These are phyloP conservation scores for Zelonia costaricensis DNA, from an alignment of 208 protist species.

Conservation along the genomic window DNA sequence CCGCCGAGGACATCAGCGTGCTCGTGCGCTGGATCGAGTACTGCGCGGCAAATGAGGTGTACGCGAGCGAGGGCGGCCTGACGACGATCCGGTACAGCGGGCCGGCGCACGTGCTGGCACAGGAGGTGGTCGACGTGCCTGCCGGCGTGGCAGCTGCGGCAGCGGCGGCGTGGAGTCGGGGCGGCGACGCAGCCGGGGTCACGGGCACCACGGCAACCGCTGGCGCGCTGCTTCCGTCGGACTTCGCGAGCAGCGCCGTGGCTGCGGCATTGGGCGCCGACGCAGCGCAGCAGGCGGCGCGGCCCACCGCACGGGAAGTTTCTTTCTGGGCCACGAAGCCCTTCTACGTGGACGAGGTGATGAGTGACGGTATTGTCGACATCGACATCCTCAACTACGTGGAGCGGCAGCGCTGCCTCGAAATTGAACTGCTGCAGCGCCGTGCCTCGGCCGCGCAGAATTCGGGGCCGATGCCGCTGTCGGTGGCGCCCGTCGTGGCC, in stretches of 20 bases:
- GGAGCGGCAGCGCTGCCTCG: slow-evolving; percentile 49
- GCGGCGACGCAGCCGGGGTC: neutral
- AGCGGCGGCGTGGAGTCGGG: neutral
- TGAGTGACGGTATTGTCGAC: slow-evolving; percentile 33
- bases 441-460: slow-evolving; percentile 2
- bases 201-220: neutral
- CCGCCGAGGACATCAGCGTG: slow-evolving; percentile 25
- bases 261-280: neutral
- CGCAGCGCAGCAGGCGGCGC: neutral
- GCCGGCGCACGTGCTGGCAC: slow-evolving; percentile 3
- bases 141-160: neutral
- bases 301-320: neutral
- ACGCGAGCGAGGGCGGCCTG: slow-evolving; percentile 36
- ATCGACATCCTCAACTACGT: slow-evolving; percentile 60
- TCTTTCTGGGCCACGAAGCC: slow-evolving; percentile 23
- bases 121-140: slow-evolving; percentile 21
- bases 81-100: slow-evolving; percentile 29
- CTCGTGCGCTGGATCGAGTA: slow-evolving; percentile 51
- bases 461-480: slow-evolving; percentile 1
- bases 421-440: slow-evolving; percentile 24
- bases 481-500: slow-evolving; percentile 1
- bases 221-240: neutral
- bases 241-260: too few species aligned
- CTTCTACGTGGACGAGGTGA: slow-evolving; percentile 35
- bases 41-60: slow-evolving; percentile 31